phyloP scores from a whole-genome alignment of 345 rosid species.

The Arabidopsis thaliana region DNA sequence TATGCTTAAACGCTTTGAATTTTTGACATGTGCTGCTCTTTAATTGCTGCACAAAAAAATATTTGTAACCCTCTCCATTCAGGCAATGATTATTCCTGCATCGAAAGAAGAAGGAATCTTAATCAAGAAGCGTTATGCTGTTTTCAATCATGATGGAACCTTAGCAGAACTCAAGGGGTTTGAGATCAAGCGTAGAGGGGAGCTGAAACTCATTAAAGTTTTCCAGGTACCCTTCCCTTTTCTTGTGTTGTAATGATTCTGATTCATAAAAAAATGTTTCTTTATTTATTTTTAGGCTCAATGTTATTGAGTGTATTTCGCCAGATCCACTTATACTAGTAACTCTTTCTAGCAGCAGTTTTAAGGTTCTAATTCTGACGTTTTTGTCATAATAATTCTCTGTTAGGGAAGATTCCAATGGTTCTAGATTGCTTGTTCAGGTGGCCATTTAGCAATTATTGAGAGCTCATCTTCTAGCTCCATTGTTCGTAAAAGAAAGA shows the following conservation, averaged over 20 bases:
- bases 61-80: slow-evolving; percentile 33
- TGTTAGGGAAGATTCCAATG: slow-evolving; percentile 9
- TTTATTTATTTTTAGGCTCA: slow-evolving; percentile 27
- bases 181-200: slow-evolving; percentile 99
- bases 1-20: slow-evolving; percentile 45
- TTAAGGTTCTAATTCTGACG: slow-evolving; percentile 9
- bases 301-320: slow-evolving; percentile 2
- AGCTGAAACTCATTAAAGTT: slow-evolving; percentile 96
- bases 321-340: slow-evolving; percentile 10
- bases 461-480: neutral
- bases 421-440: slow-evolving; percentile 24
- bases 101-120: slow-evolving; percentile 98
- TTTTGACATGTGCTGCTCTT: slow-evolving; percentile 28
- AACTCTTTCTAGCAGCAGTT: slow-evolving; percentile 29
- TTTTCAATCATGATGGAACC: slow-evolving; percentile 96
- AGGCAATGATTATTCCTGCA: slow-evolving; percentile 99
- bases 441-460: slow-evolving; percentile 17
- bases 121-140: slow-evolving; percentile 97
- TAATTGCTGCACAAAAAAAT: slow-evolving; percentile 32
- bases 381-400: neutral
- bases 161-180: slow-evolving; percentile 99
- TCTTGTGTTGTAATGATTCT: slow-evolving; percentile 32
- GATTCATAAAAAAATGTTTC: slow-evolving; percentile 28
- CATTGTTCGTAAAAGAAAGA: slow-evolving; percentile 8
- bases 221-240: slow-evolving; percentile 70